Conservation (phyloP, 2,329 filamentous ascomycete genomes). For the Bimuria novae-zelandiae region DNA sequence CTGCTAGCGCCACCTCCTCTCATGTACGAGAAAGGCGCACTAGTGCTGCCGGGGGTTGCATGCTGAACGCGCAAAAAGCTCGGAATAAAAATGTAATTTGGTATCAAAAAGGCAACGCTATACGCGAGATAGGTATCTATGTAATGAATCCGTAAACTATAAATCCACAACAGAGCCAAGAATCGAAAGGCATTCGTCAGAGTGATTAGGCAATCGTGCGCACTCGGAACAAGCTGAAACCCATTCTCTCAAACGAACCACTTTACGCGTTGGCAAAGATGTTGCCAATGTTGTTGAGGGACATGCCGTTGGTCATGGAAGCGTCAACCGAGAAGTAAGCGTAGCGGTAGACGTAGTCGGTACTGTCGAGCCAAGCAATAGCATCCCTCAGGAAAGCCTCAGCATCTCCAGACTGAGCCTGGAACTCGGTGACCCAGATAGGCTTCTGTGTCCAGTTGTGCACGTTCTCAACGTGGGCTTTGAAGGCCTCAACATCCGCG, state of each 20-base stretch:
- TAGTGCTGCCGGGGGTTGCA: too few relatives aligned
- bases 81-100: neutral
- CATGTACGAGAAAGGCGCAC: too few relatives aligned
- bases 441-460: slow-evolving; percentile 33
- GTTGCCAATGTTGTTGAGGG: slow-evolving; percentile 25
- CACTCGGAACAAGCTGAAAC: neutral
- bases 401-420: slow-evolving; percentile 27
- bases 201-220: neutral
- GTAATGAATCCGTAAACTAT: neutral
- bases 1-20: too few relatives aligned
- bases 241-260: slow-evolving; percentile 7
- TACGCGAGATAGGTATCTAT: neutral
- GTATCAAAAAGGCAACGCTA: slow-evolving; percentile 3
- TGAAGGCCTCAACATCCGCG: slow-evolving; percentile 39
- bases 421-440: slow-evolving; percentile 47
- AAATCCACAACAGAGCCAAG: slow-evolving; percentile 6
- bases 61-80: neutral
- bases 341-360: slow-evolving; percentile 40
- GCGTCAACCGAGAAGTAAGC: slow-evolving; percentile 37
- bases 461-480: slow-evolving; percentile 44
- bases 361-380: slow-evolving; percentile 42
- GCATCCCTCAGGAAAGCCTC: slow-evolving; percentile 36
- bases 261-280: neutral
- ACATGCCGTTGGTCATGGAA: slow-evolving; percentile 22
- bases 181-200: neutral